phyloP scores from a whole-genome alignment of 805 yeast genomes.

The Metschnikowia hibisci region DNA sequence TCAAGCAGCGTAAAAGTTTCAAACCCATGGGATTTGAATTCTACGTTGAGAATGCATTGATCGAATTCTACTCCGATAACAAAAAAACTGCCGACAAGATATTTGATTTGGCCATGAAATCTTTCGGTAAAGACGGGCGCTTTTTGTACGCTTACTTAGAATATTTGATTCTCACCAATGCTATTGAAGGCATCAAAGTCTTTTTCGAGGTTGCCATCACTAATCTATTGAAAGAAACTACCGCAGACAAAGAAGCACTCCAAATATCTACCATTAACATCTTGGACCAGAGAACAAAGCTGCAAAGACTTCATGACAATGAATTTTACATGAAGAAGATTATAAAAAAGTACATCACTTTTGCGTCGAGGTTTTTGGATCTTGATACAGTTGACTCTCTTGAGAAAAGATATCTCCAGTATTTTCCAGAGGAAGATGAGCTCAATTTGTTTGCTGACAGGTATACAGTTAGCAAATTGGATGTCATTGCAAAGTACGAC shows the following conservation, averaged over 20 bases:
- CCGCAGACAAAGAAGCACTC: constrained; percentile 18
- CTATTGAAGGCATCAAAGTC: constrained; percentile 72
- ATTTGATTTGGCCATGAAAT: constrained; percentile 73
- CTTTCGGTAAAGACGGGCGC: constrained; percentile 49
- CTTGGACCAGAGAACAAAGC: constrained; percentile 13
- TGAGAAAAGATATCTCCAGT: constrained; percentile 60
- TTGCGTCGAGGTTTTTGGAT: constrained; percentile 70
- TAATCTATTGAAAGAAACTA: constrained; percentile 40
- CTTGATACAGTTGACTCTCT: constrained; percentile 61
- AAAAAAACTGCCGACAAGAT: constrained; percentile 68
- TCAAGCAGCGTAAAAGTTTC: constrained; percentile 59
- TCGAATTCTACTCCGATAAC: constrained; percentile 71
- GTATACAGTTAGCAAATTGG: constrained; percentile 33
- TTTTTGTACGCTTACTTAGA: constrained; percentile 68
- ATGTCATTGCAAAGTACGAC: constrained; percentile 38
- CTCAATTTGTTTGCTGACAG: constrained; percentile 36
- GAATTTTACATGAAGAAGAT: constrained; percentile 28
- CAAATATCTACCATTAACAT: constrained; percentile 15
- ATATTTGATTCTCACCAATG: constrained; percentile 64
- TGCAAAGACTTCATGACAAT: constrained; percentile 19
- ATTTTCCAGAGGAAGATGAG: constrained; percentile 59
- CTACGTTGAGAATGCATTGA: constrained; percentile 73
- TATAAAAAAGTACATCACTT: constrained; percentile 50
- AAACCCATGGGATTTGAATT: constrained; percentile 66
- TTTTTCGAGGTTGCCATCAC: constrained; percentile 75